Conservation (phyloP, 2,329 filamentous ascomycete genomes). For the Trichoderma guizhouense region DNA sequence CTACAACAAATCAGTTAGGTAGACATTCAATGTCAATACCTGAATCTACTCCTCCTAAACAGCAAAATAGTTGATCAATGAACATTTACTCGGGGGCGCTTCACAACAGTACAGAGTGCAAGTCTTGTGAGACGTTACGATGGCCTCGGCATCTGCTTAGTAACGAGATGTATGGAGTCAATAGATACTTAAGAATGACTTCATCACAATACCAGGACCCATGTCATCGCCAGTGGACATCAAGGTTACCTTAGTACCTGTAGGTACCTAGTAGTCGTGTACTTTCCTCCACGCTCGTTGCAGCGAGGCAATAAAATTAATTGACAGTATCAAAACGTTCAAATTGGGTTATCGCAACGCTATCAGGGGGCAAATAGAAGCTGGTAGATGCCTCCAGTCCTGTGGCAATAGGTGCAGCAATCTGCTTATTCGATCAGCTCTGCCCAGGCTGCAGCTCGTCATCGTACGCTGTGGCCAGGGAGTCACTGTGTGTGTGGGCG, state of each 20-base stretch:
- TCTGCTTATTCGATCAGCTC: background rate
- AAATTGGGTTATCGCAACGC: background rate
- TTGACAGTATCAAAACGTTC: background rate
- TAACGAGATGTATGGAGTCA: background rate
- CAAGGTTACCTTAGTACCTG: background rate
- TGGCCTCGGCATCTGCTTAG: background rate
- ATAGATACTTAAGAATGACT: background rate
- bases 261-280: background rate
- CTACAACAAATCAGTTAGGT: background rate
- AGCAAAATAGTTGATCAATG: background rate
- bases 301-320: background rate
- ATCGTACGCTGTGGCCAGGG: conserved; percentile 4
- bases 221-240: background rate
- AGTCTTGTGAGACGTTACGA: background rate
- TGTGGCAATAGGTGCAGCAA: background rate
- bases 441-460: conserved; percentile 8
- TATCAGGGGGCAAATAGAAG: background rate
- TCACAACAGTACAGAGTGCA: background rate
- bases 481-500: background rate
- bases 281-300: background rate
- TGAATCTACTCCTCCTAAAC: background rate
- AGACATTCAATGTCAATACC: background rate
- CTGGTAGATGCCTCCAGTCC: background rate
- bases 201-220: background rate
- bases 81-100: background rate